phyloP scores from a whole-genome alignment of 257 asterid genomes.

The Nicotiana attenuata region DNA sequence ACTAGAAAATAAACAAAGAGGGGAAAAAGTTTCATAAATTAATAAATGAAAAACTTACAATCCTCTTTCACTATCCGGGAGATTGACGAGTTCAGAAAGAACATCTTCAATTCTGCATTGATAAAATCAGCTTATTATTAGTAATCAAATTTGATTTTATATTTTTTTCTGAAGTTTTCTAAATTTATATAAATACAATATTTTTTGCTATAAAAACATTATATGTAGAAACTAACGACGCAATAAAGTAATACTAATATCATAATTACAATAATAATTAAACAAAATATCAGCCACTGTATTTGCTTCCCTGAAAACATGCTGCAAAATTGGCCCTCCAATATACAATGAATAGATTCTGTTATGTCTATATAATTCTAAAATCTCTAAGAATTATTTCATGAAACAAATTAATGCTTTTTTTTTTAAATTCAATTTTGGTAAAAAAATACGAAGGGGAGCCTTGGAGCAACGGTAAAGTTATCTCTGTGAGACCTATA shows the following conservation, averaged over 20 bases:
- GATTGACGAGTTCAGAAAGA: neutral
- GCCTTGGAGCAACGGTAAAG: too few species aligned
- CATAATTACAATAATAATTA: neutral
- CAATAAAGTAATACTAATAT: too few species aligned
- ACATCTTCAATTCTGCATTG: slow-evolving; percentile 2
- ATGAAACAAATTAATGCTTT: neutral
- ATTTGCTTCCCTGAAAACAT: neutral
- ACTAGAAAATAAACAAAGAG: neutral
- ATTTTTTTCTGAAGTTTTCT: neutral
- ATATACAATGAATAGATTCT: neutral
- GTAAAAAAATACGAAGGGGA: too few species aligned
- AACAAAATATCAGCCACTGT: neutral
- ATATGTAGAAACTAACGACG: too few species aligned
- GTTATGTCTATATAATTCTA: neutral
- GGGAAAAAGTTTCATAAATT: neutral
- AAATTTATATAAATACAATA: too few species aligned
- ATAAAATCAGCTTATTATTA: neutral
- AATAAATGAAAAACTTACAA: neutral
- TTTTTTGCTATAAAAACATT: too few species aligned
- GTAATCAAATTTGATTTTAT: neutral
- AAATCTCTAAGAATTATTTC: neutral
- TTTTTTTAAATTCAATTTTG: neutral
- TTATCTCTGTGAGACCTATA: too few species aligned
- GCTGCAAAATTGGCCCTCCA: neutral
- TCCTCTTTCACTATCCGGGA: slow-evolving; percentile 9